These are phyloP conservation scores for Calocera viscosa DNA, from an alignment of 768 basidiomycete genomes.

Conservation along the genomic window DNA sequence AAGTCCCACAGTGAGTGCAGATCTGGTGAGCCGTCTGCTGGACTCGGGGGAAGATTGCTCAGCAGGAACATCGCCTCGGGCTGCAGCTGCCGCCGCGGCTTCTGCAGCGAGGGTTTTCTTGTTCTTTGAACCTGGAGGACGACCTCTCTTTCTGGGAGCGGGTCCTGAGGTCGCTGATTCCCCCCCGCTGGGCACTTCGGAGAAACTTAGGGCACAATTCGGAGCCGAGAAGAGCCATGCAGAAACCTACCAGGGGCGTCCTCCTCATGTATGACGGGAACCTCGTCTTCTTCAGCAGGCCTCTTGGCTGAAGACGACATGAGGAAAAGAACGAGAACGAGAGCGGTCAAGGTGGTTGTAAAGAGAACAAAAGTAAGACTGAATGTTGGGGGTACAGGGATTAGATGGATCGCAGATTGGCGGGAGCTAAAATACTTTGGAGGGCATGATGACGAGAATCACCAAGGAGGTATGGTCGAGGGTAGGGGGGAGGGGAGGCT, in stretches of 20 bases:
- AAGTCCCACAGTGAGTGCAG: not conserved
- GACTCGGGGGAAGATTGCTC: constrained; percentile 19
- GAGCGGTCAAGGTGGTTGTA: not conserved
- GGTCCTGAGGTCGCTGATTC: constrained; percentile 9
- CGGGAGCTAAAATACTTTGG: constrained; percentile 4
- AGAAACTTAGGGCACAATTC: not conserved
- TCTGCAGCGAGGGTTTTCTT: constrained; percentile 37
- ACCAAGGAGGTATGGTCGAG: not conserved
- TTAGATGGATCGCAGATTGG: not conserved
- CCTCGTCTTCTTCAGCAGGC: not conserved
- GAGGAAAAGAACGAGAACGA: not conserved
- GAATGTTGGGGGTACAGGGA: constrained; percentile 1
- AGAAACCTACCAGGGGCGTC: constrained; percentile 2
- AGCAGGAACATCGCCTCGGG: constrained; percentile 20
- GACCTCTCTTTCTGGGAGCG: constrained; percentile 56
- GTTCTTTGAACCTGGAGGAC: constrained; percentile 82
- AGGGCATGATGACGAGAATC: constrained; percentile 4
- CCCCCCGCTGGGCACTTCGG: not conserved
- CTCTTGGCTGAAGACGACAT: not conserved
- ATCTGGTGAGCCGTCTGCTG: not conserved
- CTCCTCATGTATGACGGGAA: constrained; percentile 2
- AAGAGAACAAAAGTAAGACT: constrained; percentile 1
- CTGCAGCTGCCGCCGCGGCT: constrained; percentile 23
- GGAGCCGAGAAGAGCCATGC: not conserved
- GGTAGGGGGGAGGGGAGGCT: not conserved